Conservation (phyloP, 2,329 filamentous ascomycete species). For the Capronia americana region DNA sequence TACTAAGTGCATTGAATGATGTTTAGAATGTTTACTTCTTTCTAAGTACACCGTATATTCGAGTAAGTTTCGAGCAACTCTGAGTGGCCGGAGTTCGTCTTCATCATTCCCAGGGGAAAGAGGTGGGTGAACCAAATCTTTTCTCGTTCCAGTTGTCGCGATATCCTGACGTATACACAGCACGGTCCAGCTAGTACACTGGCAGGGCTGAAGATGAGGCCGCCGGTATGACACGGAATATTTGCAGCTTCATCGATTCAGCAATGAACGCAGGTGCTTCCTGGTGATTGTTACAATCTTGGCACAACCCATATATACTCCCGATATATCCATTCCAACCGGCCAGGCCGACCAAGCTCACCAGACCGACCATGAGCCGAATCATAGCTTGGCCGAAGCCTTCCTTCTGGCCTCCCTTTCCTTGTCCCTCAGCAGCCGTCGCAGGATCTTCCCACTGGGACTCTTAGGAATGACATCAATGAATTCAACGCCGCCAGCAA, state of each 20-base stretch:
- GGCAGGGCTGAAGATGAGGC: not conserved
- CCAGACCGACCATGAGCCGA: not conserved
- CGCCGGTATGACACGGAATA: not conserved
- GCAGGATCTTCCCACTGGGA: constrained; percentile 67
- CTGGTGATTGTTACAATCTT: not conserved
- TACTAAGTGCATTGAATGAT: not conserved
- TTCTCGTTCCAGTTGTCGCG: not conserved
- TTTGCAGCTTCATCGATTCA: not conserved
- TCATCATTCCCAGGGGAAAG: not conserved
- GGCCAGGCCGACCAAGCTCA: not conserved
- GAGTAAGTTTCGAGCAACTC: not conserved
- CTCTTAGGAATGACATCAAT: constrained; percentile 66
- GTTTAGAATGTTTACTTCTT: not conserved
- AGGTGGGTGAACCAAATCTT: not conserved
- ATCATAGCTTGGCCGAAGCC: constrained; percentile 70
- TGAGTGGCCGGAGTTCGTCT: not conserved
- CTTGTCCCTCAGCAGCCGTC: constrained; percentile 71
- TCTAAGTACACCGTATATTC: not conserved
- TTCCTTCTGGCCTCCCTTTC: constrained; percentile 72
- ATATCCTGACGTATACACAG: not conserved
- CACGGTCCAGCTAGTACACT: not conserved
- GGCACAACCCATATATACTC: constrained; percentile 1
- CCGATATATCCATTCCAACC: not conserved
- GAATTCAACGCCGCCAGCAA: constrained; percentile 66
- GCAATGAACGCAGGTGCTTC: not conserved